phyloP scores from a whole-genome alignment of 495 filamentous ascomycete genomes.

The Tuber indicum region DNA sequence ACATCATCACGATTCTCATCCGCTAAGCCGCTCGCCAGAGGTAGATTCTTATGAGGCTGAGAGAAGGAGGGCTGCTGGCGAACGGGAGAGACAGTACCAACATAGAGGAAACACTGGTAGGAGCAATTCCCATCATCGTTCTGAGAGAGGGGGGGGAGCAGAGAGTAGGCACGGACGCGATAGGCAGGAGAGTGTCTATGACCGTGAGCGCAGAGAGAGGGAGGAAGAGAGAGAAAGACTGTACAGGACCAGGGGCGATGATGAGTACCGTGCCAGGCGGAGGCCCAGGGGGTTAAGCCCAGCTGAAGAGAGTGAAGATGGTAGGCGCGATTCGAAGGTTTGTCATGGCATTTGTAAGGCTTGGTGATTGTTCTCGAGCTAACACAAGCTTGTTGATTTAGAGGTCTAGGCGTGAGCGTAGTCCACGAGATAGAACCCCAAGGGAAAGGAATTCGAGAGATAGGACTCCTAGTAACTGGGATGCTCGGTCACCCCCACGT shows the following conservation, averaged over 20 bases:
- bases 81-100: conserved; percentile 44
- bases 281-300: conserved; percentile 70
- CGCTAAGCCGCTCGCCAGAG: conserved; percentile 47
- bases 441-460: conserved; percentile 29
- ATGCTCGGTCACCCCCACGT: conserved; percentile 21
- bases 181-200: conserved; percentile 51
- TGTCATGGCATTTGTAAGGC: not conserved
- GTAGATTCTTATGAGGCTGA: conserved; percentile 45
- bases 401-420: conserved; percentile 60
- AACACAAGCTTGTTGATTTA: conserved; percentile 39
- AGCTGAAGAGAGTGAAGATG: conserved; percentile 60
- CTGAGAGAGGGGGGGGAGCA: conserved; percentile 47
- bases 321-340: conserved; percentile 59
- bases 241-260: conserved; percentile 70
- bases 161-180: conserved; percentile 49
- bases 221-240: conserved; percentile 78
- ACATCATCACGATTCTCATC: conserved; percentile 44
- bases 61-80: conserved; percentile 42
- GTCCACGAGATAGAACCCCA: conserved; percentile 51
- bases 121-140: conserved; percentile 41
- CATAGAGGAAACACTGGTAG: conserved; percentile 38
- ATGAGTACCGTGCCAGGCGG: conserved; percentile 58
- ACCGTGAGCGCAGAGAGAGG: conserved; percentile 67
- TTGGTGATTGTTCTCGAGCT: conserved; percentile 7
- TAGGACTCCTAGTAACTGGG: conserved; percentile 28